Conservation (phyloP, 2,329 filamentous ascomycete genomes). For the Albophoma yamanashiensis region DNA sequence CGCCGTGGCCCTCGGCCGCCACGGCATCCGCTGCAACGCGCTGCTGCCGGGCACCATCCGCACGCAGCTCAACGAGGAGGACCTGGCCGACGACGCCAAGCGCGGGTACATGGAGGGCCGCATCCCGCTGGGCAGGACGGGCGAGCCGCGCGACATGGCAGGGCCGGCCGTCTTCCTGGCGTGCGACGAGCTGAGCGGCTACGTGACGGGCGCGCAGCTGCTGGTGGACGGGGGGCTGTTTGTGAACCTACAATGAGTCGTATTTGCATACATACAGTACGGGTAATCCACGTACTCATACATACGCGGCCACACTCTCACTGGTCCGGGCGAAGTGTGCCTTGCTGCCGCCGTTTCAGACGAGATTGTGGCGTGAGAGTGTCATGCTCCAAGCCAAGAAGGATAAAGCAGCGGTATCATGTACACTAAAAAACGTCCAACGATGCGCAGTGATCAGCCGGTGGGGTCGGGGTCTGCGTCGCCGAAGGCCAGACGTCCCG, state of each 20-base stretch:
- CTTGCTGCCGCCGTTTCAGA: not conserved
- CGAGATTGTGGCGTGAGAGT: not conserved
- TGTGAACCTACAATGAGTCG: conserved; percentile 69
- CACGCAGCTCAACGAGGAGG: conserved; percentile 76
- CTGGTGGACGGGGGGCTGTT: conserved; percentile 83
- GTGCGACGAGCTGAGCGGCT: conserved; percentile 65
- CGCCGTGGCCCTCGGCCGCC: conserved; percentile 65
- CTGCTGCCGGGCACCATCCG: conserved; percentile 73
- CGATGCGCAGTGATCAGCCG: not conserved
- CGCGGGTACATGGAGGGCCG: conserved; percentile 67
- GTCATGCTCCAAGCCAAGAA: not conserved
- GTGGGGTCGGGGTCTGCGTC: not conserved
- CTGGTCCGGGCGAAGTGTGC: not conserved
- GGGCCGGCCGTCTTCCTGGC: conserved; percentile 81
- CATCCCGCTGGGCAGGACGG: conserved; percentile 70
- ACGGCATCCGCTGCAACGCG: conserved; percentile 74
- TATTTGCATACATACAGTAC: not conserved
- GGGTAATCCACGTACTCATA: not conserved
- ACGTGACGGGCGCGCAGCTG: conserved; percentile 74
- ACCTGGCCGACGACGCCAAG: conserved; percentile 65
- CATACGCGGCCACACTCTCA: not conserved
- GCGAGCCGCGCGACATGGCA: conserved; percentile 61
- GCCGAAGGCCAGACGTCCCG: not conserved
- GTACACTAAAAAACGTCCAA: not conserved
- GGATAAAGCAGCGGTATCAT: not conserved